phyloP scores from a whole-genome alignment of 306 rosid species.

The Prunus fruticosa region DNA sequence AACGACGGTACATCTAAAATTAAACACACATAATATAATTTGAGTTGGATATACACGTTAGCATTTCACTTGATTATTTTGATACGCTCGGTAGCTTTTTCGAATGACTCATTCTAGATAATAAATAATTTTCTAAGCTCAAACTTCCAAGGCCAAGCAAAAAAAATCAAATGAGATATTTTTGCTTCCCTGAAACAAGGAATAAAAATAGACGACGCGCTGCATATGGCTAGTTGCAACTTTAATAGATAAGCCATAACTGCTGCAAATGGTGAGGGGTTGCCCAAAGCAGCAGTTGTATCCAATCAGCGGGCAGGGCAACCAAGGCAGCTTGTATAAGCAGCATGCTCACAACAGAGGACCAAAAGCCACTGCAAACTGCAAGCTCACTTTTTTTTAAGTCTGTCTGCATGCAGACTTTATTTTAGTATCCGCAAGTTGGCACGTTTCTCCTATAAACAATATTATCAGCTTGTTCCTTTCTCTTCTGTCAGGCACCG shows the following conservation, averaged over 20 bases:
- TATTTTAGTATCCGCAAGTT: not conserved
- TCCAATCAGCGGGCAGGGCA: not conserved
- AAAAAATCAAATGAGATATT: not conserved
- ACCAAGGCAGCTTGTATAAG: no score
- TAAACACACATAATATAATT: no score
- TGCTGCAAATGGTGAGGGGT: not conserved
- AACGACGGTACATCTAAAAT: no score
- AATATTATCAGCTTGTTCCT: not conserved
- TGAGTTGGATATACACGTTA: no score
- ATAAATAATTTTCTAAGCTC: not conserved
- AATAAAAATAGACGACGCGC: not conserved
- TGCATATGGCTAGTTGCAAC: not conserved
- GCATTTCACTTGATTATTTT: not conserved
- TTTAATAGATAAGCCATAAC: not conserved
- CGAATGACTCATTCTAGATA: not conserved
- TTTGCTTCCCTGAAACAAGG: not conserved
- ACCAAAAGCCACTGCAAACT: no score
- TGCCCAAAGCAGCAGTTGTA: not conserved
- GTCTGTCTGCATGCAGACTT: not conserved
- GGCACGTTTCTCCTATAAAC: not conserved
- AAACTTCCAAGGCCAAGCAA: not conserved
- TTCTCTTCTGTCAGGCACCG: slow-evolving; percentile 9
- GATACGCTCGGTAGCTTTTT: not conserved
- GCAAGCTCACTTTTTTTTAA: no score
- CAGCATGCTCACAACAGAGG: no score